phyloP scores from a whole-genome alignment of 2,329 filamentous ascomycete species.

The Trichoderma cornu-damae region DNA sequence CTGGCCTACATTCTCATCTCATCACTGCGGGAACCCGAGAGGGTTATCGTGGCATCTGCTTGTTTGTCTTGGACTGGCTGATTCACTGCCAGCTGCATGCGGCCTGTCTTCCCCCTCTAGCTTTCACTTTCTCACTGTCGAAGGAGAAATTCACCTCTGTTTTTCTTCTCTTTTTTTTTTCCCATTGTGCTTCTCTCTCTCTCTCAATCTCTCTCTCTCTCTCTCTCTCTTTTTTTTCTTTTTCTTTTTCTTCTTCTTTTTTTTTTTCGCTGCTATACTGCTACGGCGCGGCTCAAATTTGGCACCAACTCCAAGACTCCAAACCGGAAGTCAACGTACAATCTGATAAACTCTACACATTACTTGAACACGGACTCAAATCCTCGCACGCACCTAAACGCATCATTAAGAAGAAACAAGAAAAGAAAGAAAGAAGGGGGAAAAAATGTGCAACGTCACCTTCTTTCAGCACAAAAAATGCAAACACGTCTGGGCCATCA shows the following conservation, averaged over 20 bases:
- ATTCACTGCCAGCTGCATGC: constrained; percentile 4
- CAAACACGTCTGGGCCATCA: constrained; percentile 48
- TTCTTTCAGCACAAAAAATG: constrained; percentile 47
- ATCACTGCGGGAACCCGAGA: neutral
- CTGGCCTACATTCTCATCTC: too few species aligned
- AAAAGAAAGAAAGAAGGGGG: neutral
- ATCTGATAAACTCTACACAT: neutral
- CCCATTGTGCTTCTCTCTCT: neutral
- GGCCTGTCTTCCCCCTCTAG: neutral
- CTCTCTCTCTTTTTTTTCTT: too few species aligned
- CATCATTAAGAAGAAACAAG: neutral
- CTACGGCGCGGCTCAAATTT: too few species aligned
- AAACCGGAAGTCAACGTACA: neutral
- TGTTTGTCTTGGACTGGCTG: neutral
- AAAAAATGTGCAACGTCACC: constrained; percentile 44
- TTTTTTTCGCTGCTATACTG: too few species aligned
- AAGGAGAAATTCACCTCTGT: neutral
- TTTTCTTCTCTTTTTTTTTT: neutral
- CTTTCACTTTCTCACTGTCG: neutral
- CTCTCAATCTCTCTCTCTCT: too few species aligned
- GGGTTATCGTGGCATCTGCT: neutral
- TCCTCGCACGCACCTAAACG: neutral
- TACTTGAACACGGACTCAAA: neutral
- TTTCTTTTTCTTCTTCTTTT: too few species aligned
- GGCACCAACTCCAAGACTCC: neutral